phyloP scores from a whole-genome alignment of 1,284 basidiomycete species.

The Pseudozyma thailandica region DNA sequence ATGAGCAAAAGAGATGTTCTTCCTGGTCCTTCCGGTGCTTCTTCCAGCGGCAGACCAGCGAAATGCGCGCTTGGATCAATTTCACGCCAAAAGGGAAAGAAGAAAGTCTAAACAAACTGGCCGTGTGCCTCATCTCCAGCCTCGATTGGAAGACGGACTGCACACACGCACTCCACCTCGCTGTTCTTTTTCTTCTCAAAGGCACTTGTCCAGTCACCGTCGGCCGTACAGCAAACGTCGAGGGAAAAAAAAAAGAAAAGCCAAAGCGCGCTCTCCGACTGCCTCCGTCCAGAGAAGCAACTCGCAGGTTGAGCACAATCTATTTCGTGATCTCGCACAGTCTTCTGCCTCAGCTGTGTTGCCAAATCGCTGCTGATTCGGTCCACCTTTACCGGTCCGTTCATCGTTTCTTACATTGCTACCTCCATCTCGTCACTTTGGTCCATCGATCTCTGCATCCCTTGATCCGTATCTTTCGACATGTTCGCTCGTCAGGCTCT shows the following conservation, averaged over 20 bases:
- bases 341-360: neutral
- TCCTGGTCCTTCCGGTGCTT: slow-evolving; percentile 13
- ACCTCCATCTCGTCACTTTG: slow-evolving; percentile 25
- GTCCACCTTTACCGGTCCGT: slow-evolving; percentile 13
- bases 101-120: neutral
- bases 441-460: neutral
- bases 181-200: slow-evolving; percentile 4
- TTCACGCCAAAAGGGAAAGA: neutral
- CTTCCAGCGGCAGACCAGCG: slow-evolving; percentile 8
- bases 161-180: neutral
- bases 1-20: slow-evolving; percentile 9
- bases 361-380: neutral
- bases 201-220: slow-evolving; percentile 4
- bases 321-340: slow-evolving; percentile 12
- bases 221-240: neutral
- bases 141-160: neutral
- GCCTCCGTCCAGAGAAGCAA: slow-evolving; percentile 11
- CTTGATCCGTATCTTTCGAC: slow-evolving; percentile 9
- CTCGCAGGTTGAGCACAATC: slow-evolving; percentile 3
- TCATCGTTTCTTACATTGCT: slow-evolving; percentile 4
- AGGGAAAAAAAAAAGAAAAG: neutral
- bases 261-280: slow-evolving; percentile 10
- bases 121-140: neutral
- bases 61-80: slow-evolving; percentile 21
- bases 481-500: slow-evolving; percentile 63